Percentiles rank a stretch among this genome's conserved stretches.
Conservation (phyloP, 768 basidiomycete species). For the Nidula microcarpa region DNA sequence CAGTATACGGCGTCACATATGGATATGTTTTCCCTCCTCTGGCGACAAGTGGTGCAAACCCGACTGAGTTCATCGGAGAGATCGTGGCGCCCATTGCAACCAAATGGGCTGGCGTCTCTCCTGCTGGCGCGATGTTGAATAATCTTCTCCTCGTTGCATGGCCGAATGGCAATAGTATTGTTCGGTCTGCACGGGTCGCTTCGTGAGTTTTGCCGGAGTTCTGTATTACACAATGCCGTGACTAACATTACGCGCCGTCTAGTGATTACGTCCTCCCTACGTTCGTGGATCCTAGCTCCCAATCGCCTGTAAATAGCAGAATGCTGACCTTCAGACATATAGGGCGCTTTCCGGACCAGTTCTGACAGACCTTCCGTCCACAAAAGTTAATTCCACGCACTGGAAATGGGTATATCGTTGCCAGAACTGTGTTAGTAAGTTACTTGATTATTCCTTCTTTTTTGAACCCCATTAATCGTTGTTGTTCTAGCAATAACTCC, state of each 20-base stretch:
- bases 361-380: conserved; percentile 47
- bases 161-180: conserved; percentile 51
- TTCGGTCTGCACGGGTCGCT: conserved; percentile 48
- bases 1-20: conserved; percentile 36
- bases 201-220: conserved; percentile 35
- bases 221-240: not conserved
- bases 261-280: conserved; percentile 51
- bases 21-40: conserved; percentile 54
- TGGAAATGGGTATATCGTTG: conserved; percentile 71
- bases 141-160: conserved; percentile 59
- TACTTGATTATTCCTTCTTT: not conserved
- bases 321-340: not conserved
- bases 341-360: conserved; percentile 47
- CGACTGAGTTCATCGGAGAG: conserved; percentile 60
- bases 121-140: conserved; percentile 52
- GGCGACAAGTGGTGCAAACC: conserved; percentile 28
- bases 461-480: not conserved
- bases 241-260: not conserved
- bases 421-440: conserved; percentile 61
- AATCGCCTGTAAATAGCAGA: not conserved
- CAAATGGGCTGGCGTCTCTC: conserved; percentile 54
- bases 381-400: conserved; percentile 53
- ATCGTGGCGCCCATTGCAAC: conserved; percentile 52
- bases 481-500: conserved; percentile 30
- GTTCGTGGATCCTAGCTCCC: conserved; percentile 22